Percentiles rank a stretch among this genome's conserved stretches.
These are phyloP conservation scores for Aspergillus spinulosporus DNA, from an alignment of 2,329 filamentous ascomycete genomes.

Conservation along the genomic window DNA sequence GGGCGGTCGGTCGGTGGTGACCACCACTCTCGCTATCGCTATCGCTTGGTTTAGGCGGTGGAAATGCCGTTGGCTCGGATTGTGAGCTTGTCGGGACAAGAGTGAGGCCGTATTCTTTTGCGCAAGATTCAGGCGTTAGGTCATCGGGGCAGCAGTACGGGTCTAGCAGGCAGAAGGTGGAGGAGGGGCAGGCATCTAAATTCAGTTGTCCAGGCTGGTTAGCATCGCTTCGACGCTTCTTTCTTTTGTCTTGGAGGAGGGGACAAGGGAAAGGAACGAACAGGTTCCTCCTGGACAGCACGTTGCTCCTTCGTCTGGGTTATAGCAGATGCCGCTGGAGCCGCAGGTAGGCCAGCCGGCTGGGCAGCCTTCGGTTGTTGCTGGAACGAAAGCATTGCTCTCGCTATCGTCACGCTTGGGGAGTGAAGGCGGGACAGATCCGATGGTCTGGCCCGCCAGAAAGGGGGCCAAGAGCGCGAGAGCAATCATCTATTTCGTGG, in stretches of 20 bases:
- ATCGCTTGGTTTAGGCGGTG: neutral
- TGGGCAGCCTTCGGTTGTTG: constrained; percentile 16
- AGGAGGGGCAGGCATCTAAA: constrained; percentile 14
- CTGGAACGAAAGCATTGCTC: constrained; percentile 15
- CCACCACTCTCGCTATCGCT: neutral
- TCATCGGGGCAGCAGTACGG: constrained; percentile 11
- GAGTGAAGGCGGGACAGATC: neutral
- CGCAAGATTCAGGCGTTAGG: constrained; percentile 6
- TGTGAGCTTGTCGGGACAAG: neutral
- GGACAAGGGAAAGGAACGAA: neutral
- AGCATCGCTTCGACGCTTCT: neutral
- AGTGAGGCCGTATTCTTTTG: constrained; percentile 3
- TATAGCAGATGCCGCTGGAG: constrained; percentile 19
- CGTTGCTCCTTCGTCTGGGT: constrained; percentile 13
- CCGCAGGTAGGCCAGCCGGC: constrained; percentile 18
- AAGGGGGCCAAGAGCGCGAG: constrained; percentile 13
- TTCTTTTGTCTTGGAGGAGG: neutral
- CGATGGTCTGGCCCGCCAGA: constrained; percentile 15
- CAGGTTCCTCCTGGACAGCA: constrained; percentile 20
- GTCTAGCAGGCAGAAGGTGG: constrained; percentile 8
- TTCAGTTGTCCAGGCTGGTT: neutral
- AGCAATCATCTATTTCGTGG: constrained; percentile 11
- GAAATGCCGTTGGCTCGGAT: neutral
- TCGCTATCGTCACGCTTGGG: constrained; percentile 12
- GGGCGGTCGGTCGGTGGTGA: constrained; percentile 1